Conservation (phyloP, 1,284 basidiomycete genomes). For the Sparassis latifolia region DNA sequence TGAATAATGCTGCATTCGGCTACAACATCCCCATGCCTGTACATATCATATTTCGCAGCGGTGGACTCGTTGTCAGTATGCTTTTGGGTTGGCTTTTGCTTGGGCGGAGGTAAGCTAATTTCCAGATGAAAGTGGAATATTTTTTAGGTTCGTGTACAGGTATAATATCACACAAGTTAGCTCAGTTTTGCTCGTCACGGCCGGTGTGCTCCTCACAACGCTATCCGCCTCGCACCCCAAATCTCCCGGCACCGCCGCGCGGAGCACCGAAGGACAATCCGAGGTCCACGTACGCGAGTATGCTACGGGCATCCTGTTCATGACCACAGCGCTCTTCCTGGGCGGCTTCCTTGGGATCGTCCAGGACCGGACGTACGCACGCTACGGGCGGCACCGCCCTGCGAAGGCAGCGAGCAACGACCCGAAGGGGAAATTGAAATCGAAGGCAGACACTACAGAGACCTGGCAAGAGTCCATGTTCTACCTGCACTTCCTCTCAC, state of each 20-base stretch:
- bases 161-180: conserved; percentile 64
- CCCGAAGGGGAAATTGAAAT: not conserved
- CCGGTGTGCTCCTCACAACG: conserved; percentile 81
- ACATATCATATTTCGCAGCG: conserved; percentile 92
- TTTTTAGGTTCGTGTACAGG: conserved; percentile 28
- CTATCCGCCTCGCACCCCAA: conserved; percentile 51
- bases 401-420: not conserved
- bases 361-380: conserved; percentile 77
- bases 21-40: conserved; percentile 86
- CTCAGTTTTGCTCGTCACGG: conserved; percentile 76
- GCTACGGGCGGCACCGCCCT: conserved; percentile 42
- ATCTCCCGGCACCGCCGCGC: conserved; percentile 4
- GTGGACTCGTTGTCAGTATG: conserved; percentile 82
- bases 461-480: conserved; percentile 91
- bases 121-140: not conserved
- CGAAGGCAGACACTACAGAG: conserved; percentile 13
- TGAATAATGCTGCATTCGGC: conserved; percentile 91
- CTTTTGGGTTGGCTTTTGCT: conserved; percentile 62
- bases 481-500: conserved; percentile 73
- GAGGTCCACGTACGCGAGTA: conserved; percentile 40
- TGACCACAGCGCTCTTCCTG: conserved; percentile 73
- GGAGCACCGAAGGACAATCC: not conserved
- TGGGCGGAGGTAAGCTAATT: conserved; percentile 42
- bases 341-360: conserved; percentile 80
- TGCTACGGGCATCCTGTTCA: conserved; percentile 64